Percentiles rank a stretch among this genome's conserved stretches.
phyloP scores from a whole-genome alignment of 257 asterid genomes.

The Echites panduratus region DNA sequence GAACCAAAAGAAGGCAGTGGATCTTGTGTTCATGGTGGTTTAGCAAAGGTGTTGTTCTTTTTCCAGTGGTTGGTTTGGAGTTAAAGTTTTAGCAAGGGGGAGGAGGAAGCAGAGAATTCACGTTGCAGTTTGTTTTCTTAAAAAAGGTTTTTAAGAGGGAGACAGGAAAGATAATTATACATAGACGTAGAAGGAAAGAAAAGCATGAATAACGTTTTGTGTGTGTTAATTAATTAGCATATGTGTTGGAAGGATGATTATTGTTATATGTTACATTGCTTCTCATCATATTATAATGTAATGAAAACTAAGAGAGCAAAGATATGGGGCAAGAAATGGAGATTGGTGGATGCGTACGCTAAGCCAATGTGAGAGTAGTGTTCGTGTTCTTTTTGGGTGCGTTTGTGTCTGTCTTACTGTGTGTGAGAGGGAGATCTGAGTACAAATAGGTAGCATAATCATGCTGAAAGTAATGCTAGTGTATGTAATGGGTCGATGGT shows the following conservation, averaged over 20 bases:
- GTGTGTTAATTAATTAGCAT: background rate
- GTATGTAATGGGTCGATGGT: background rate
- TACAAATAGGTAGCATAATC: background rate
- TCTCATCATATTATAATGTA: slow-evolving; percentile 1
- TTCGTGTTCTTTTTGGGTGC: background rate
- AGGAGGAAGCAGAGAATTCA: background rate
- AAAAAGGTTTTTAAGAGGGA: background rate
- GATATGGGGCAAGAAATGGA: slow-evolving; percentile 34
- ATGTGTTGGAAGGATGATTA: slow-evolving; percentile 19
- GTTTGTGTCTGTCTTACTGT: background rate
- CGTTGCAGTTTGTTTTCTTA: slow-evolving; percentile 4
- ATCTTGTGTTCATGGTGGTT: slow-evolving; percentile 43
- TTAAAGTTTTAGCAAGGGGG: slow-evolving; percentile 1
- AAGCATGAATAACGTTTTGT: slow-evolving; percentile 32
- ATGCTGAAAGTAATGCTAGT: background rate
- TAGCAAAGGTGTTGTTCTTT: background rate
- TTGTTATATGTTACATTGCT: slow-evolving; percentile 10
- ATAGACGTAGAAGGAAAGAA: slow-evolving; percentile 56
- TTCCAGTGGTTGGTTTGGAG: slow-evolving; percentile 12
- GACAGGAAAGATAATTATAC: background rate
- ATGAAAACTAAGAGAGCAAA: slow-evolving; percentile 3
- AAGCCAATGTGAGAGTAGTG: slow-evolving; percentile 26
- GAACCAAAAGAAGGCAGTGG: slow-evolving; percentile 43
- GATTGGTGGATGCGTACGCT: slow-evolving; percentile 57
- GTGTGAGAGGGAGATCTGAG: background rate